Evolutionary conservation across 495 filamentous ascomycete species (phyloP).

Genomic region (Lepidopterella palustris): DNA sequence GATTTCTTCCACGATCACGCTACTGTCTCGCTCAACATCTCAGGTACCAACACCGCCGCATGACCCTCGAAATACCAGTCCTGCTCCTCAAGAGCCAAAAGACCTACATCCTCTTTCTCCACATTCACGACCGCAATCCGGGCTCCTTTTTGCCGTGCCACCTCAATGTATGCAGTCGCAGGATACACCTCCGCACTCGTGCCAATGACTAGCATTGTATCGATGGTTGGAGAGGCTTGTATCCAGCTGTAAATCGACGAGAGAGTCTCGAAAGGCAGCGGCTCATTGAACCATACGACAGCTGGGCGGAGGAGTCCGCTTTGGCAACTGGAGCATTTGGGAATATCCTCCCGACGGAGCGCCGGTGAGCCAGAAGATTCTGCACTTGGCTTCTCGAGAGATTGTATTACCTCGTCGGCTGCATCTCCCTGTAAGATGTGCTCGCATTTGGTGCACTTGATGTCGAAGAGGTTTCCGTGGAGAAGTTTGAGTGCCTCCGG

Average conservation of each 20-base stretch:
- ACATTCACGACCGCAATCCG: constrained; percentile 21
- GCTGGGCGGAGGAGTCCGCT: constrained; percentile 14
- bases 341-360: background rate
- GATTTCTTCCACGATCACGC: too few species aligned
- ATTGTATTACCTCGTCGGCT: background rate
- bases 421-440: background rate
- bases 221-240: constrained; percentile 1
- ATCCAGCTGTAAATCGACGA: constrained; percentile 5
- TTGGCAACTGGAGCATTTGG: constrained; percentile 6
- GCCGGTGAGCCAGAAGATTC: background rate
- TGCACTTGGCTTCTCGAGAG: background rate
- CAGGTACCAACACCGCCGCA: constrained; percentile 13
- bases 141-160: constrained; percentile 15
- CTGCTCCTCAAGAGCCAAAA: constrained; percentile 1
- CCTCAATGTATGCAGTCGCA: constrained; percentile 20
- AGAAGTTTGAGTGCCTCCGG: constrained; percentile 3
- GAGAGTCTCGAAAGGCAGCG: background rate
- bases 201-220: constrained; percentile 24
- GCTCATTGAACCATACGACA: constrained; percentile 20
- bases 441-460: constrained; percentile 13
- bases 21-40: constrained; percentile 14
- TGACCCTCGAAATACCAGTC: constrained; percentile 27
- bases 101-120: constrained; percentile 6
- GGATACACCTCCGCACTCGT: constrained; percentile 22
- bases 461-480: constrained; percentile 15